Evolutionary conservation across 2,329 filamentous ascomycete species (phyloP), one percentile per base, ranked within the genome.

Genomic region (Paraconiothyrium brasiliense): DNA sequence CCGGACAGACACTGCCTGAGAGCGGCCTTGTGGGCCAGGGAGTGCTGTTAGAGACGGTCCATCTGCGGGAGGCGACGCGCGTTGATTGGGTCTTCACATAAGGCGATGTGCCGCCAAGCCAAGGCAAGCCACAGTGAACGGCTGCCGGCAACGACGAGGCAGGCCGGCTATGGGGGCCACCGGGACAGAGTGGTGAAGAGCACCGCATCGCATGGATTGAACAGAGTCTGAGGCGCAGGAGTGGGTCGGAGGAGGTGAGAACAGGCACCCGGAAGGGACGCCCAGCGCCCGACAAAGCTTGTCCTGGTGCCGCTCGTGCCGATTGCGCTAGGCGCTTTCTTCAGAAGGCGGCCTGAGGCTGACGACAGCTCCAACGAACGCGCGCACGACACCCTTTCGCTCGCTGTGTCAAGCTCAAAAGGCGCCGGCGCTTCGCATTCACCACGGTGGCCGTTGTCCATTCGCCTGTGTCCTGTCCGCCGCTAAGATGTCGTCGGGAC

Each of bases 41-140:
- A 43, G 4, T 20, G 24, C 13, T n/a, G 10, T 16, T 35, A 32
- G 37, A 30, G 35, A 54, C 22, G 8, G 50, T 39, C 44, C n/a
- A 54, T 43, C 3, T 54, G 50, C 35, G 14, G 14, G 35, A 27
- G 14, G 20, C 35, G 34, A 34, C 50, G 14, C 37, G 22, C 51
- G 39, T 44, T 55, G 27, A 44, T 43, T 46, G 39, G 39, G 39
- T 35, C 9, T 30, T 22, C 8, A 8, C 16, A 24, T 20, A 27
- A 32, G 24, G 27, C 39, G 39, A 54, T 43, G 3, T n/a, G 22
- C 43, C 24, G 46, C 52, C 37, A 55, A 55, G 52, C 3, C 27
- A 16, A 34, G 16, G 39, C 39, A 55, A 44, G 39, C 52, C 51
- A 43, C 51, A 55, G 52, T 39, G n/a, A 55, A 55, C 52, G 39